Evolutionary conservation across 768 basidiomycete genomes (phyloP).

Genomic region (Tephrocybe rancida): DNA sequence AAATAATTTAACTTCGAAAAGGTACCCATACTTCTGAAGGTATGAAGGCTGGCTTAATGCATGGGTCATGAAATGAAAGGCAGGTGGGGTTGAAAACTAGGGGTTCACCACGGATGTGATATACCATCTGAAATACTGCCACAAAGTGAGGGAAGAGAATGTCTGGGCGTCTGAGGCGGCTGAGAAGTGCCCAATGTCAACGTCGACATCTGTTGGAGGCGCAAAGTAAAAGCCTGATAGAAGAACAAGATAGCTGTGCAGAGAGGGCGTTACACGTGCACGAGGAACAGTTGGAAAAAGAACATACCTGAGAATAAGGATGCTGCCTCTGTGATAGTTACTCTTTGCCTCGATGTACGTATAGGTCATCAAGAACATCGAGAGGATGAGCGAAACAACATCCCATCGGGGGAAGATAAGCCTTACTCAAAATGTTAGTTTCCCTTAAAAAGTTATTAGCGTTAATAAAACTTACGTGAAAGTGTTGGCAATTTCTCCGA

Average conservation of each 20-base stretch:
- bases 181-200: conserved; percentile 35
- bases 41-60: background rate
- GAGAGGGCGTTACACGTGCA: conserved; percentile 11
- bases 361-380: conserved; percentile 97
- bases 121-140: conserved; percentile 44
- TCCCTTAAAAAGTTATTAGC: background rate
- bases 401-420: conserved; percentile 99
- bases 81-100: background rate
- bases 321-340: conserved; percentile 97
- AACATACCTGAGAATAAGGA: conserved; percentile 85
- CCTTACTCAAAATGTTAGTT: conserved; percentile 39
- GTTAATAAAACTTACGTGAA: conserved; percentile 85
- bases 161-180: conserved; percentile 24
- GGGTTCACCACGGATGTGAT: conserved; percentile 27
- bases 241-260: conserved; percentile 84
- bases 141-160: conserved; percentile 38
- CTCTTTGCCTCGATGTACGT: conserved; percentile 99
- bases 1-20: conserved; percentile 11
- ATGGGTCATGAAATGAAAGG: background rate
- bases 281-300: background rate
- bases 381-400: conserved; percentile 90
- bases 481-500: conserved; percentile 86
- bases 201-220: conserved; percentile 47
- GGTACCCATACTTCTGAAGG: background rate
- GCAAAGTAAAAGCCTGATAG: conserved; percentile 92